Evolutionary conservation across 345 rosid genomes (phyloP), one percentile per base, ranked within the genome.

Genomic region (Citrus hindsii): DNA sequence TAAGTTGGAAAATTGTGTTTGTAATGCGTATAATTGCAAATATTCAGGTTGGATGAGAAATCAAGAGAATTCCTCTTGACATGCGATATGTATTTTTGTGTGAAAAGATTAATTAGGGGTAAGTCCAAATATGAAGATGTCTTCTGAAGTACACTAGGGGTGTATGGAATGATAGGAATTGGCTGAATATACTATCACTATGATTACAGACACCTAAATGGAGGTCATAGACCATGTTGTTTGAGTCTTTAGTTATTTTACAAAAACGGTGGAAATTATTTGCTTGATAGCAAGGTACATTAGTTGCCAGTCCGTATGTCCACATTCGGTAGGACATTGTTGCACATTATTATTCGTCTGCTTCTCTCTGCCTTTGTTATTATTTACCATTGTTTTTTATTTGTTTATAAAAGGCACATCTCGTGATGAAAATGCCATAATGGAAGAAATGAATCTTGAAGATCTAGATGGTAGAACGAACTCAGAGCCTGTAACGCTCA

Each of bases 401-500:
- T 76, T 59, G 37, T 68, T 68, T 67, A 16, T 65, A 4, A 51
- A 88, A 88, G 93, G 74, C 38, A 62, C 77, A 62, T 76, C 85
- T 77, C 80, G 77, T 53, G 66, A 62, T 76, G 86, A 79, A 83
- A 85, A 81, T 77, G 82, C 55, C 21, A 74, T 75, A 42, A 62
- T 75, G 56, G 88, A 83, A 69, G 77, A 69, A 70, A 58, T 76
- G 38, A 56, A 82, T 62, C 12, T 30, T 66, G 77, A 86, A 69
- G 85, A 73, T 10, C 73, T 73, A 48, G 87, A 88, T 64, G 24
- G 33, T 81, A 71, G 55, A 76, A 35, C 71, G 27, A 73, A 65
- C 63, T 81, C 73, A 22, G 73, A 62, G 56, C 79, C 81, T 19
- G 69, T 77, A 30, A 62, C 58, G 33, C 84, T 89, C 0, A 56